Evolutionary conservation across 148 eudicot genomes (phyloP).

Genomic region (Diospyros kaki): DNA sequence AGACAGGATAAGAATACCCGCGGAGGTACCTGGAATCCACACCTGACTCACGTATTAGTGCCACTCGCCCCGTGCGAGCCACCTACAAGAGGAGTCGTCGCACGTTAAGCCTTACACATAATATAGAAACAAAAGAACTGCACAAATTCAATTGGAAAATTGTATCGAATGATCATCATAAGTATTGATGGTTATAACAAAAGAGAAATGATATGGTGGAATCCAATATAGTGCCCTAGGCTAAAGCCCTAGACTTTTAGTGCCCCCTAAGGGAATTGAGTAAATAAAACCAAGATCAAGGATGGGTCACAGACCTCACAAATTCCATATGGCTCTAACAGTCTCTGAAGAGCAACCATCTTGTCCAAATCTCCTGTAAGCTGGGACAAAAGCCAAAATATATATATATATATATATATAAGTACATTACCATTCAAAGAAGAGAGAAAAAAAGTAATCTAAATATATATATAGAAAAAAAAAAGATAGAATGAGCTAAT

Average conservation of each 20-base stretch:
- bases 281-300: background rate
- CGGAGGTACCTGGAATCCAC: conserved; percentile 84
- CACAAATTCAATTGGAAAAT: background rate
- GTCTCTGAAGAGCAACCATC: conserved; percentile 87
- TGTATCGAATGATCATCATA: background rate
- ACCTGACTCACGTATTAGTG: conserved; percentile 77
- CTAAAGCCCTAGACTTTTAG: background rate
- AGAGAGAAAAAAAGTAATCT: background rate
- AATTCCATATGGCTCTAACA: conserved; percentile 86
- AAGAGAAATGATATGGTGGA: background rate
- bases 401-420: too few relatives aligned
- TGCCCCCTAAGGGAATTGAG: background rate
- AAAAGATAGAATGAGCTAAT: background rate
- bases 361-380: conserved; percentile 77
- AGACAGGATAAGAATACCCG: conserved; percentile 76
- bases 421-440: background rate
- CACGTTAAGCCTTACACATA: background rate
- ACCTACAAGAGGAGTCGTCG: conserved; percentile 30
- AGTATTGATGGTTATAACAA: background rate
- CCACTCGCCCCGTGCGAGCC: conserved; percentile 71
- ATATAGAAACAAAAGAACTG: background rate
- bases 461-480: too few relatives aligned
- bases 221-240: background rate
- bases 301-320: conserved; percentile 72
- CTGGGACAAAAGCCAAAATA: conserved; percentile 30